Percentiles rank a stretch among this genome's conserved stretches.
These are phyloP conservation scores for Ophiostoma himal-ulmi DNA, from an alignment of 2,329 filamentous ascomycete species.

Conservation along the genomic window DNA sequence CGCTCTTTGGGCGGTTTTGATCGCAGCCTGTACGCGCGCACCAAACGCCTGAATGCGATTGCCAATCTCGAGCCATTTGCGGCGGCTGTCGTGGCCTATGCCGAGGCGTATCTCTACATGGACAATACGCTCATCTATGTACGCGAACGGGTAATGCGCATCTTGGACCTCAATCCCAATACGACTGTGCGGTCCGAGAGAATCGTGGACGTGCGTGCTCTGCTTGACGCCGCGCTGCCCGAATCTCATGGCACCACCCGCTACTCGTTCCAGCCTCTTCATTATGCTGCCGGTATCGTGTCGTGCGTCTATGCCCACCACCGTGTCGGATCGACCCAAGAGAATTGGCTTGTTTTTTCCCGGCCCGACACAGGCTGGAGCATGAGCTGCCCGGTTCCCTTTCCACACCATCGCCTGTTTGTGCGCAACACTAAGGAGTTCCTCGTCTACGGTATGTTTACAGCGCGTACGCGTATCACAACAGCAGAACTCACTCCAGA, in stretches of 20 bases:
- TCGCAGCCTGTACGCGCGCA: slow-evolving; percentile 52
- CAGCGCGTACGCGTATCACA: slow-evolving; percentile 32
- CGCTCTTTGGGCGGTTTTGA: slow-evolving; percentile 37
- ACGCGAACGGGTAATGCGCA: slow-evolving; percentile 43
- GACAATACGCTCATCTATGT: slow-evolving; percentile 62
- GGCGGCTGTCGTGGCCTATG: slow-evolving; percentile 53
- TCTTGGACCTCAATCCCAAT: slow-evolving; percentile 50
- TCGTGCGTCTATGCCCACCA: slow-evolving; percentile 50
- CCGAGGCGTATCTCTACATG: slow-evolving; percentile 47
- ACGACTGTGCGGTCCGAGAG: slow-evolving; percentile 43
- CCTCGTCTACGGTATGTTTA: slow-evolving; percentile 63
- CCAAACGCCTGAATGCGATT: slow-evolving; percentile 56
- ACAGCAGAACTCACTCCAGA: neutral
- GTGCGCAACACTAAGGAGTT: slow-evolving; percentile 57
- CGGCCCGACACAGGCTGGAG: slow-evolving; percentile 38
- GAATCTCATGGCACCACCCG: slow-evolving; percentile 33
- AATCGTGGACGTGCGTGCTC: slow-evolving; percentile 48
- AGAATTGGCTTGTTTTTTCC: slow-evolving; percentile 51
- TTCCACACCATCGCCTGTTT: slow-evolving; percentile 53
- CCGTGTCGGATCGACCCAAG: slow-evolving; percentile 30
- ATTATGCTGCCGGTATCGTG: slow-evolving; percentile 53
- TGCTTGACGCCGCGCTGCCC: slow-evolving; percentile 36
- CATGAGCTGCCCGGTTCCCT: slow-evolving; percentile 40
- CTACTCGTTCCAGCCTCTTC: slow-evolving; percentile 49
- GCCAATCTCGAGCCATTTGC: slow-evolving; percentile 57